These are phyloP conservation scores for Dactylella cylindrospora DNA, from an alignment of 2,329 filamentous ascomycete species.

Conservation along the genomic window DNA sequence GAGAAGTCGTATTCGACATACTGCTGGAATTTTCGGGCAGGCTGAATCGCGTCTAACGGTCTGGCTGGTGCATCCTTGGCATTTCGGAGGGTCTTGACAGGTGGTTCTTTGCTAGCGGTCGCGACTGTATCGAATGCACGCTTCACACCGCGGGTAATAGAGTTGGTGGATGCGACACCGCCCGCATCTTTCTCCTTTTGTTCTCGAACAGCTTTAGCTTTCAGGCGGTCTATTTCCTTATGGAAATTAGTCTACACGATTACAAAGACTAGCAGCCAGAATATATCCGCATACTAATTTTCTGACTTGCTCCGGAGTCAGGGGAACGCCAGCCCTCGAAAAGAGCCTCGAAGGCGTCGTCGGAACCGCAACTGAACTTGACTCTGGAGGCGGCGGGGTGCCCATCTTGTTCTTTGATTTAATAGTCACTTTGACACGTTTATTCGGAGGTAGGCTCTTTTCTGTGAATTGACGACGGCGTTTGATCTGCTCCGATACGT, in stretches of 20 bases:
- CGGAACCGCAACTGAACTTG: conserved; percentile 16
- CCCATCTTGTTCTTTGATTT: too few species aligned
- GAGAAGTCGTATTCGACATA: conserved; percentile 98
- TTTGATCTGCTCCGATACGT: too few species aligned
- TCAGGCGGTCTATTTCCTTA: conserved; percentile 82
- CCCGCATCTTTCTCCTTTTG: conserved; percentile 66
- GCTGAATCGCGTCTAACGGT: conserved; percentile 60
- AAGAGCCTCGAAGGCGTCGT: conserved; percentile 33
- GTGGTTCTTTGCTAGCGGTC: conserved; percentile 51
- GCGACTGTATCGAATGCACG: conserved; percentile 69
- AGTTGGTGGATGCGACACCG: conserved; percentile 55
- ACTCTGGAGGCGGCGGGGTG: conserved; percentile 28
- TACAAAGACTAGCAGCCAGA: not conserved
- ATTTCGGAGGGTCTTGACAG: conserved; percentile 15
- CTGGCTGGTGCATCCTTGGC: conserved; percentile 49
- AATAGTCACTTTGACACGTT: too few species aligned
- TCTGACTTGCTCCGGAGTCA: conserved; percentile 36
- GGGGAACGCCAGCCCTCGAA: conserved; percentile 19
- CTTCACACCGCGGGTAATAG: conserved; percentile 67
- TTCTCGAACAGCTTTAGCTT: conserved; percentile 81
- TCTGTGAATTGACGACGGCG: too few species aligned
- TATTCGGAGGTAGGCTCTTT: too few species aligned
- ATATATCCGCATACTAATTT: conserved; percentile 14
- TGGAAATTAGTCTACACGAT: not conserved
- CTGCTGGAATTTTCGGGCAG: conserved; percentile 84